Percentiles rank a stretch among this genome's conserved stretches.
Conservation (phyloP, 2,329 filamentous ascomycete species). For the Pestalotiopsis sp. region DNA sequence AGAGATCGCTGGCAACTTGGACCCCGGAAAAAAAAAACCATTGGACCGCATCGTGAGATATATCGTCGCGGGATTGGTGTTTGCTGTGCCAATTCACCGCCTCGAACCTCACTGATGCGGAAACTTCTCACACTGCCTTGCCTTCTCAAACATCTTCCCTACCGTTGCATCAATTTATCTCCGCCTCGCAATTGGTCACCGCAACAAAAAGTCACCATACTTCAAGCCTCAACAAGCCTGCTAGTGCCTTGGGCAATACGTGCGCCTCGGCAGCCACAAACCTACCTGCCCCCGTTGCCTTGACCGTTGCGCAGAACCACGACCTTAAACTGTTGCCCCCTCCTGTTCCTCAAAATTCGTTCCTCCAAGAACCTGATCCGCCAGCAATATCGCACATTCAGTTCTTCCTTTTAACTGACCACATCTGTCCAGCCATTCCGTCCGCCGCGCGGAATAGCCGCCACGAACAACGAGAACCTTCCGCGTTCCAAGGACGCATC, state of each 20-base stretch:
- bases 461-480: slow-evolving; percentile 72
- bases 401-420: slow-evolving; percentile 10
- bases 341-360: not conserved
- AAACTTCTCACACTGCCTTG: not conserved
- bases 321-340: not conserved
- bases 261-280: not conserved
- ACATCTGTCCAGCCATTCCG: slow-evolving; percentile 66
- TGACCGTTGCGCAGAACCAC: not conserved
- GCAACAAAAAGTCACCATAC: not conserved
- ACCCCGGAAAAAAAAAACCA: not conserved
- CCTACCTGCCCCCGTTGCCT: not conserved
- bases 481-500: slow-evolving; percentile 55
- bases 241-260: not conserved
- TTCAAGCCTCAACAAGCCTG: not conserved
- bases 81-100: not conserved
- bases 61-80: not conserved
- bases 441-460: slow-evolving; percentile 59
- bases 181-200: not conserved
- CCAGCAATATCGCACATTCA: not conserved
- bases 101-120: not conserved
- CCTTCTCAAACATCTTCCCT: not conserved
- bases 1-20: not conserved
- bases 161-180: not conserved
- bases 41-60: not conserved
- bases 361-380: not conserved